phyloP scores from a whole-genome alignment of 192 early-diverging fungal genomes.

The Gryganskiella cystojenkinii region DNA sequence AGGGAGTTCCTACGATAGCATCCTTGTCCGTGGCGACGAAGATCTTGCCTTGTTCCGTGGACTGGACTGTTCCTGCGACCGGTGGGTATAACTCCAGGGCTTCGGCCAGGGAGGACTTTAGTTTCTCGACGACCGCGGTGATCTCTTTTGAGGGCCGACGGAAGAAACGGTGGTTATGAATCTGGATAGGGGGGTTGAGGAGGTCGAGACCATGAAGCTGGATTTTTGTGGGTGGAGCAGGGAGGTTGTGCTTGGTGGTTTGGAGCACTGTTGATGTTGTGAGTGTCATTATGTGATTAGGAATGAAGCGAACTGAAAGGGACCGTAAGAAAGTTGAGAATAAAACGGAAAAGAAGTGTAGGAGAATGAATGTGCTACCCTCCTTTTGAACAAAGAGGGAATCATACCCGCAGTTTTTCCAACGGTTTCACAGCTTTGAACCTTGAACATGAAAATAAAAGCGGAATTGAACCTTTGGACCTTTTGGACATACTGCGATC shows the following conservation, averaged over 20 bases:
- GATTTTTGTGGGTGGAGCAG: constrained; percentile 25
- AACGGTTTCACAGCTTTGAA: too few relatives aligned
- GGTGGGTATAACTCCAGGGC: constrained; percentile 54
- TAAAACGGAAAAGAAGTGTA: too few relatives aligned
- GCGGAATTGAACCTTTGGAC: too few relatives aligned
- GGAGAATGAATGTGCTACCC: background rate
- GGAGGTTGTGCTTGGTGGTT: constrained; percentile 39
- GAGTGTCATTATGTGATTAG: constrained; percentile 17
- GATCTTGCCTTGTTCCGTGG: constrained; percentile 25
- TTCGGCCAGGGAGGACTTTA: constrained; percentile 48
- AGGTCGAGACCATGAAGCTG: constrained; percentile 37
- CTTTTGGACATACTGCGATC: too few relatives aligned
- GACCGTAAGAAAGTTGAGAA: background rate
- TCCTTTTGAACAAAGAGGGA: too few relatives aligned
- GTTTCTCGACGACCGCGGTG: constrained; percentile 27
- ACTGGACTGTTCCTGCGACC: constrained; percentile 34
- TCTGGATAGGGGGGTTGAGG: constrained; percentile 39
- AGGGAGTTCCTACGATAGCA: constrained; percentile 26
- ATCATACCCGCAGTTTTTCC: too few relatives aligned
- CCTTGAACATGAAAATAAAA: too few relatives aligned
- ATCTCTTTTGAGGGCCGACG: background rate
- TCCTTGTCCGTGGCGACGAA: constrained; percentile 19
- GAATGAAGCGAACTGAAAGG: background rate
- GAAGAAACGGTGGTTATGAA: constrained; percentile 50
- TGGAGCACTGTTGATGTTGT: constrained; percentile 26